phyloP scores from a whole-genome alignment of 495 filamentous ascomycete genomes.

The Entonaema liquescens region DNA sequence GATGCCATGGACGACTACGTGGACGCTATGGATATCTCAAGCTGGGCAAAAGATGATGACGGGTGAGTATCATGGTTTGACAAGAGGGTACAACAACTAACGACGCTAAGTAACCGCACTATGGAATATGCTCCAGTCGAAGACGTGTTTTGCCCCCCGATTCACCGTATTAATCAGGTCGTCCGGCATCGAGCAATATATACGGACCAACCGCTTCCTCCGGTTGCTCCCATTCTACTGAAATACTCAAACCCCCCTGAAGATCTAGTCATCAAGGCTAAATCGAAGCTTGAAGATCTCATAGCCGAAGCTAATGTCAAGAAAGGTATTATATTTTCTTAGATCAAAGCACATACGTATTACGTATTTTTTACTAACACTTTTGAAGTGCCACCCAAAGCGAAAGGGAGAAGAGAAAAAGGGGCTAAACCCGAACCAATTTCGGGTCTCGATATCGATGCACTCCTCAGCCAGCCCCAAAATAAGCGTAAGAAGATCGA shows the following conservation, averaged over 20 bases:
- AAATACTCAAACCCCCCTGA: conserved; percentile 79
- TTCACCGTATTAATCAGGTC: conserved; percentile 88
- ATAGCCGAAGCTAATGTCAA: conserved; percentile 81
- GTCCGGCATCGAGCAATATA: conserved; percentile 82
- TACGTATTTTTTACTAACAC: conserved; percentile 40
- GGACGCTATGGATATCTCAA: conserved; percentile 89
- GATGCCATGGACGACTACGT: conserved; percentile 90
- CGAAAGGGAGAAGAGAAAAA: conserved; percentile 73
- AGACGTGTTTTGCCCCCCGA: conserved; percentile 87
- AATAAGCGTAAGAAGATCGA: conserved; percentile 69
- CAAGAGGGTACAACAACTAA: conserved; percentile 41
- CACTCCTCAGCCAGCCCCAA: conserved; percentile 66
- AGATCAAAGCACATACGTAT: not conserved
- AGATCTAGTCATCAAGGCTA: conserved; percentile 64
- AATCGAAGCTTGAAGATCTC: conserved; percentile 68
- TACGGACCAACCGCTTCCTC: conserved; percentile 71
- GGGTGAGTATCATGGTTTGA: conserved; percentile 60
- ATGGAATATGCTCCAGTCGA: conserved; percentile 80
- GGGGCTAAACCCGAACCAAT: conserved; percentile 81
- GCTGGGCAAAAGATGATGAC: conserved; percentile 66
- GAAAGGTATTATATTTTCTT: conserved; percentile 65
- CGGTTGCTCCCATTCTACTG: conserved; percentile 71
- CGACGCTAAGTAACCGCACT: conserved; percentile 59
- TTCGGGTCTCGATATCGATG: conserved; percentile 88
- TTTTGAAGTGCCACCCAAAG: conserved; percentile 80